Evolutionary conservation across 306 rosid species (phyloP).

Genomic region (Quercus berberidifolia): DNA sequence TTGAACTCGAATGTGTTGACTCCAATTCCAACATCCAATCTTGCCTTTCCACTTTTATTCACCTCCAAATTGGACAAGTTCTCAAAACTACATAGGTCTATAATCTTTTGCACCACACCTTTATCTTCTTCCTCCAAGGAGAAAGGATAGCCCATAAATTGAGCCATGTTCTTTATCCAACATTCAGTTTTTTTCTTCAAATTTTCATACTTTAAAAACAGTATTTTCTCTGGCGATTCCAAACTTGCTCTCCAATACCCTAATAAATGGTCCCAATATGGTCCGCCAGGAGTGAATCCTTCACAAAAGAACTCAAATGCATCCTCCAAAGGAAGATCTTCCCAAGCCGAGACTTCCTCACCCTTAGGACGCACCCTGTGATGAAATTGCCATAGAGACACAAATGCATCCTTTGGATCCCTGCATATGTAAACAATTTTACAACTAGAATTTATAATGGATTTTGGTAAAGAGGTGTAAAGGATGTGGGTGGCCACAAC

Average conservation of each 20-base stretch:
- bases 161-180: not conserved
- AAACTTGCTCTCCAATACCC: conserved; percentile 23
- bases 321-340: not conserved
- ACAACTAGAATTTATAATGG: not conserved
- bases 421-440: not conserved
- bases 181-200: not conserved
- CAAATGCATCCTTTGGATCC: not conserved
- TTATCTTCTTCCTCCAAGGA: conserved; percentile 13
- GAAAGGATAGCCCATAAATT: conserved; percentile 12
- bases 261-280: conserved; percentile 22
- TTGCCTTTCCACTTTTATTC: conserved; percentile 2
- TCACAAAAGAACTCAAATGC: conserved; percentile 22
- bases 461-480: not conserved
- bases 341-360: too few species aligned
- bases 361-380: not conserved
- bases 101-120: conserved; percentile 5
- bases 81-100: conserved; percentile 13
- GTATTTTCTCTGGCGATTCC: conserved; percentile 6
- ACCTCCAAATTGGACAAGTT: conserved; percentile 14
- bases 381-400: not conserved
- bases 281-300: not conserved
- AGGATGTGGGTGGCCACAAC: not conserved
- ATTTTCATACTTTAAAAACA: conserved; percentile 17
- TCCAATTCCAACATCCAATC: too few species aligned
- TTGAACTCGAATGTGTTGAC: not conserved